Percentiles rank a stretch among this genome's conserved stretches.
Conservation (phyloP, 2,329 filamentous ascomycete genomes). For the Fusarium nematophilum region DNA sequence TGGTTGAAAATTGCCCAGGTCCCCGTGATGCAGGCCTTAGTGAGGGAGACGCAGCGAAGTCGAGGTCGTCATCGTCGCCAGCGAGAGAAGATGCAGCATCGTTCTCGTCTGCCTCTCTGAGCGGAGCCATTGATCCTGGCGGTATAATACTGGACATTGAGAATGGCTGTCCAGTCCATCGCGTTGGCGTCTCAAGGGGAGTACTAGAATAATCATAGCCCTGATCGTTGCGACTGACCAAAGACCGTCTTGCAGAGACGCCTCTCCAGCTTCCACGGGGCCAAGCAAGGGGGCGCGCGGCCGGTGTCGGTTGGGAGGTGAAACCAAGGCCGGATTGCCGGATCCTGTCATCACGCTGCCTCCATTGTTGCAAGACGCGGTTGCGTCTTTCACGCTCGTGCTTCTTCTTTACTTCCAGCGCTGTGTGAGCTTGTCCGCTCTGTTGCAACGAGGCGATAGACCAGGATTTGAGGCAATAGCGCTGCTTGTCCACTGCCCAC, state of each 20-base stretch:
- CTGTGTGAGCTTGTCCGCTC: slow-evolving; percentile 53
- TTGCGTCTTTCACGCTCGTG: slow-evolving; percentile 48
- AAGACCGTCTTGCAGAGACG: slow-evolving; percentile 40
- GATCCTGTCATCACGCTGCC: slow-evolving; percentile 29
- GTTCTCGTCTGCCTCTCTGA: slow-evolving; percentile 48
- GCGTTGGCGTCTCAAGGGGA: slow-evolving; percentile 57
- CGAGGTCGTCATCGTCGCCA: slow-evolving; percentile 42
- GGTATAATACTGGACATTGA: slow-evolving; percentile 49
- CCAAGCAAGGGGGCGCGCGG: slow-evolving; percentile 16
- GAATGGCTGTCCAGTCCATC: slow-evolving; percentile 56
- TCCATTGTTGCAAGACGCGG: slow-evolving; percentile 49
- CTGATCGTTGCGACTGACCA: slow-evolving; percentile 37
- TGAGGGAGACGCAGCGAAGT: slow-evolving; percentile 35
- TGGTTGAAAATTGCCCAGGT: slow-evolving; percentile 29
- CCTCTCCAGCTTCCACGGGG: slow-evolving; percentile 43
- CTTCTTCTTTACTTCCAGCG: slow-evolving; percentile 47
- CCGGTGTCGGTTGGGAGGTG: slow-evolving; percentile 24
- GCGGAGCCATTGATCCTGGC: slow-evolving; percentile 45
- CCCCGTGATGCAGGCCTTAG: slow-evolving; percentile 34
- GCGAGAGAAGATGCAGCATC: slow-evolving; percentile 36
- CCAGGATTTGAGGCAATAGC: slow-evolving; percentile 50
- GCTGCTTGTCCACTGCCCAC: slow-evolving; percentile 49
- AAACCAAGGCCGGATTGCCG: slow-evolving; percentile 17
- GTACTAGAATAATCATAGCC: slow-evolving; percentile 34
- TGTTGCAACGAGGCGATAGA: slow-evolving; percentile 52